phyloP scores from a whole-genome alignment of 192 early-diverging fungal genomes.

The Backusella tuberculispora region DNA sequence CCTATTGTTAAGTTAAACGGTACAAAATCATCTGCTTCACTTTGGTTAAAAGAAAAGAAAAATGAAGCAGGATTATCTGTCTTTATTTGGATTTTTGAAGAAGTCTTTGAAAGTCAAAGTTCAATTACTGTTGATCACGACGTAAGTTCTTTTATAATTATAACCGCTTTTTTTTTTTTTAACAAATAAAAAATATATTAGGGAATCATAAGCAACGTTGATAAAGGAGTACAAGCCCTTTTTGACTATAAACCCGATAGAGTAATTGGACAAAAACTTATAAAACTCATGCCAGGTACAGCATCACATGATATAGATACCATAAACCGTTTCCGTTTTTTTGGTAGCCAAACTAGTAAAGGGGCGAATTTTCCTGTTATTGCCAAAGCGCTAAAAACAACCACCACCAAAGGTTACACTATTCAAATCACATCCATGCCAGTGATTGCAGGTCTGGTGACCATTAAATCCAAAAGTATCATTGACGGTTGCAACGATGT shows the following conservation, averaged over 20 bases:
- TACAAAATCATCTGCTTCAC: slow-evolving; percentile 55
- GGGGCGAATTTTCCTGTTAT: slow-evolving; percentile 64
- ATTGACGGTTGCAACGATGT: slow-evolving; percentile 61
- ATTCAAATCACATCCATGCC: slow-evolving; percentile 67
- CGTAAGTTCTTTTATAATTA: slow-evolving; percentile 16
- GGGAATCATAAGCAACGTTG: slow-evolving; percentile 55
- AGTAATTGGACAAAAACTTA: slow-evolving; percentile 37
- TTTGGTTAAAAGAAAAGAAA: slow-evolving; percentile 64
- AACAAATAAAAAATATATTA: slow-evolving; percentile 22
- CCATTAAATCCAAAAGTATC: slow-evolving; percentile 47
- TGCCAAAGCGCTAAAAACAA: slow-evolving; percentile 27
- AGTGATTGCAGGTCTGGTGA: slow-evolving; percentile 67
- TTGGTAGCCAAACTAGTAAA: slow-evolving; percentile 53
- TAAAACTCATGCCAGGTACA: slow-evolving; percentile 16
- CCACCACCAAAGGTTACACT: slow-evolving; percentile 32
- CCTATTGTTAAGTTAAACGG: slow-evolving; percentile 58
- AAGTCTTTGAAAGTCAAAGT: slow-evolving; percentile 50
- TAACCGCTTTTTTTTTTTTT: not conserved
- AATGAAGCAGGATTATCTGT: slow-evolving; percentile 48
- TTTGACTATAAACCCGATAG: slow-evolving; percentile 53
- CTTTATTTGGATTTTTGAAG: slow-evolving; percentile 71
- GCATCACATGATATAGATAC: not conserved
- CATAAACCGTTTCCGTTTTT: slow-evolving; percentile 61
- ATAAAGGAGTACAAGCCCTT: slow-evolving; percentile 42
- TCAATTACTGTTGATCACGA: slow-evolving; percentile 18